Conservation (phyloP, 768 basidiomycete species). For the Lentinula detonsa region DNA sequence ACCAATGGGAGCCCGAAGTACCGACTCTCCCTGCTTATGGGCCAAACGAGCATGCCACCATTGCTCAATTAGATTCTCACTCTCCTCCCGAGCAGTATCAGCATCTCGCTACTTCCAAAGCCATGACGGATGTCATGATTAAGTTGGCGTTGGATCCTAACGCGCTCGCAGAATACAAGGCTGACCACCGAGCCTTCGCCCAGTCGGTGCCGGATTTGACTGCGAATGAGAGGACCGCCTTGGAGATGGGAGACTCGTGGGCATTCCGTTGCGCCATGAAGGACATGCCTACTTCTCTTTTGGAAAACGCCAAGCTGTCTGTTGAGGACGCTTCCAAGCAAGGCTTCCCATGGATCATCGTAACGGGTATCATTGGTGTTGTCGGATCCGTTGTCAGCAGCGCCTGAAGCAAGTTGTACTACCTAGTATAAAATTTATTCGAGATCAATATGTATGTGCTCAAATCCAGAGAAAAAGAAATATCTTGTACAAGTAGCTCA, state of each 20-base stretch:
- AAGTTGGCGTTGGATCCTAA: conserved; percentile 5
- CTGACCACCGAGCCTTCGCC: conserved; percentile 3
- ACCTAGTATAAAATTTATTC: neutral
- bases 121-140: conserved; percentile 4
- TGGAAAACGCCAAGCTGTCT: neutral
- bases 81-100: conserved; percentile 2
- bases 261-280: conserved; percentile 3
- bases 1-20: neutral
- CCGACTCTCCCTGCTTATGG: neutral
- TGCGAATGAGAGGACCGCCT: neutral
- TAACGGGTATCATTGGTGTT: neutral
- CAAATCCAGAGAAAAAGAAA: no score
- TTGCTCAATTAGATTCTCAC: neutral
- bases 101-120: conserved; percentile 1
- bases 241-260: conserved; percentile 4
- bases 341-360: conserved; percentile 4
- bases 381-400: conserved; percentile 1
- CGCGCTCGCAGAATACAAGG: conserved; percentile 3
- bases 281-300: neutral
- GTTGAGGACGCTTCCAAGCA: neutral
- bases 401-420: neutral
- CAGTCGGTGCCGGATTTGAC: conserved; percentile 1
- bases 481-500: no score
- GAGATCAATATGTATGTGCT: neutral
- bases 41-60: neutral